Evolutionary conservation across 257 asterid species (phyloP), one percentile per base, ranked within the genome.

Genomic region (Petunia axillaris): DNA sequence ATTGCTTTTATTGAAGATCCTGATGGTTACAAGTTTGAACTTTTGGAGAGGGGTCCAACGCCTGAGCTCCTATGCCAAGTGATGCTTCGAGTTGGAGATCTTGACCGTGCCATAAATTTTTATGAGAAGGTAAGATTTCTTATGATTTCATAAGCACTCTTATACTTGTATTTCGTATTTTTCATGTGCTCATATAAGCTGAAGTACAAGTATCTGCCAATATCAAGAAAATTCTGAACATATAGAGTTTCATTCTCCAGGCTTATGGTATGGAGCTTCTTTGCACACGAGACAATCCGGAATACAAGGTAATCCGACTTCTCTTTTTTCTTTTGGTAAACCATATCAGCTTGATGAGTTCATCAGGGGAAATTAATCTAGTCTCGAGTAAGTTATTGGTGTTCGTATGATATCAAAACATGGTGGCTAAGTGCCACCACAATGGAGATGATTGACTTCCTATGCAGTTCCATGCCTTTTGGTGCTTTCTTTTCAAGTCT

Each of bases 61-160:
- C 98, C 98, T 57, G 99, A 96, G 87, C 98, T 98, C 35, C 77
- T 96, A 66, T 96, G 99, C 79, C 98, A 96, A 89, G 95, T 96
- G 71, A 96, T 96, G 99, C 98, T 96, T 86, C 91, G 99, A 84
- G 99, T 96, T 13, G 99, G 99, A 83, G 95, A 96, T 88, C 94
- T 96, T 78, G 95, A 96, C 70, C 98, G 97, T 9, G 81, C 99
- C 75, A 91, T 96, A 80, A 90, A 87, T 65, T 96, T 96, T 86
- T 93, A 96, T 78, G 96, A 93, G 91, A 91, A 95, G 91, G 99
- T 93, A 80, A 25, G 83, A 10, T 70, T 83, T 64, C 77, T 48
- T 25, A n/a, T 1, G 43, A 11, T 48, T 48, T 25, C 41, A 35
- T 35, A 11, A 25, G 3, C 11, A 11, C 6, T 71, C 6, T 71